Evolutionary conservation across 352 stramenopile species (phyloP), one percentile per base, ranked within the genome.

Genomic region (Blastocystis sp.): DNA sequence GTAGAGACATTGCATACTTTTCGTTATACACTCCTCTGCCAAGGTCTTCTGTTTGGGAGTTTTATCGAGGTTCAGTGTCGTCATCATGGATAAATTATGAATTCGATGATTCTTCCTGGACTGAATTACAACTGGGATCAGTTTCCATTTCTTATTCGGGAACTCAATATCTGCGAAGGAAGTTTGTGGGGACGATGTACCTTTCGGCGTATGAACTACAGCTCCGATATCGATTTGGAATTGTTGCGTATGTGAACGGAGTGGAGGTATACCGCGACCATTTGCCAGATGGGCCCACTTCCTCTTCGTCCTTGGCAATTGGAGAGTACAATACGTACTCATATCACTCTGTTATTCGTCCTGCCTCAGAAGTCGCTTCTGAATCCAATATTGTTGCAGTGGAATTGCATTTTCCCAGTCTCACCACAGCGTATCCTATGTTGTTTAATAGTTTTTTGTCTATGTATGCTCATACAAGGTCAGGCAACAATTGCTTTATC

Each of bases 161-260:
- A 2, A 79, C 76, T 37, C 59, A 76, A 3, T 87, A 87, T 50
- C 76, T 76, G n/a, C 50, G 76, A 61, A 69, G 41, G 20, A 45
- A 8, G 18, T 73, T 76, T 50, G n/a, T 47, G 26, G 76, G 63
- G 0, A 7, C 68, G 9, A 18, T 1, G 13, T 1, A 13, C 0
- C 37, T 76, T n/a, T 54, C 76, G n/a, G 63, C 54, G 11, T 53
- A 59, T 59, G 76, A 87, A 79, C 7, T 79, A 0, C 39, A 76
- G 43, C 23, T 79, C 4, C 75, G 34, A 23, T 73, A 73, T 70
- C 59, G 63, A 13, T 50, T 43, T 29, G 76, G 76, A 20, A 70
- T 70, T 70, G 54, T 87, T 2, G 76, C 39, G 6, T 45, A 87
- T 39, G 76, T 87, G n/a, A 87, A 87, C n/a, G 76, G 76, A 0